These are phyloP conservation scores for Xylariaceae sp. DNA, from an alignment of 2,329 filamentous ascomycete species.

Conservation along the genomic window DNA sequence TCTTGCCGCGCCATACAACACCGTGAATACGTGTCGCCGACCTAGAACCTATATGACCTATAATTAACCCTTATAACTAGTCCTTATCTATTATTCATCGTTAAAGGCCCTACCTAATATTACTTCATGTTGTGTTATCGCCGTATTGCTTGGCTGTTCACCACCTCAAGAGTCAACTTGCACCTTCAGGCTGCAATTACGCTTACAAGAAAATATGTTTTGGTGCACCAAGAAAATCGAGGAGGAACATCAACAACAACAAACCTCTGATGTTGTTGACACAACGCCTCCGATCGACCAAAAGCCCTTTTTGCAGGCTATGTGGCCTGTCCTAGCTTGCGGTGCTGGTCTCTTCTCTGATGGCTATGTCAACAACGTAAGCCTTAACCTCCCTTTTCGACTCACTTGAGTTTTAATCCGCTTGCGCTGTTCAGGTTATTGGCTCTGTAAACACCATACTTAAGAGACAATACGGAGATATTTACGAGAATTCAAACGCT, in stretches of 20 bases:
- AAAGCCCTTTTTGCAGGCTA: conserved; percentile 36
- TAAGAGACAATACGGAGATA: conserved; percentile 64
- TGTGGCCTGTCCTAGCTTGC: conserved; percentile 78
- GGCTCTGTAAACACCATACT: conserved; percentile 84
- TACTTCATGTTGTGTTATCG: neutral
- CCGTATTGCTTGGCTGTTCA: neutral
- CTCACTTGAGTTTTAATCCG: conserved; percentile 1
- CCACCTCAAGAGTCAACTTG: neutral
- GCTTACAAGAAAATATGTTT: conserved; percentile 22
- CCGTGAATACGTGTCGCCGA: too few species aligned
- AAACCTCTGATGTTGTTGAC: conserved; percentile 15
- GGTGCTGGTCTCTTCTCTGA: conserved; percentile 90
- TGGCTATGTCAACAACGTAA: conserved; percentile 86
- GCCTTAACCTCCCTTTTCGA: conserved; percentile 15
- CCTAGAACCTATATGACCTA: too few species aligned
- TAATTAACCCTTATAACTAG: too few species aligned
- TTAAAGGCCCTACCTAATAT: neutral
- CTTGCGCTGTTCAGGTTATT: conserved; percentile 63
- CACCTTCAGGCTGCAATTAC: neutral
- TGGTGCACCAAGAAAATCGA: conserved; percentile 26
- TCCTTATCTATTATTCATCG: too few species aligned
- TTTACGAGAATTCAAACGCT: conserved; percentile 71
- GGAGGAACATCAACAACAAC: conserved; percentile 22
- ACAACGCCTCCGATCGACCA: conserved; percentile 28
- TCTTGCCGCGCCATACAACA: too few species aligned